phyloP scores from a whole-genome alignment of 306 rosid species.

The Geum urbanum region DNA sequence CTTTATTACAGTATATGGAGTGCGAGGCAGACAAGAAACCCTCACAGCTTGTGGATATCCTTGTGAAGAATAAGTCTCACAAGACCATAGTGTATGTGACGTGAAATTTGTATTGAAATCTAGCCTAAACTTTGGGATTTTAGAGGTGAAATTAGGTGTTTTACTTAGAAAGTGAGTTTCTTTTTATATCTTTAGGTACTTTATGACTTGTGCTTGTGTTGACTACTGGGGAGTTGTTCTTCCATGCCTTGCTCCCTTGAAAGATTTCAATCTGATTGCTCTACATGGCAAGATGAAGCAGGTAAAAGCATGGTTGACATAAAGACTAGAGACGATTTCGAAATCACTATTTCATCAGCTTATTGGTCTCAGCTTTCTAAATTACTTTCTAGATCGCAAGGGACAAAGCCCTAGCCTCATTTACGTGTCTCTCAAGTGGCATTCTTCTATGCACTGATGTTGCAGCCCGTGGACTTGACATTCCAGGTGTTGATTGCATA shows the following conservation, averaged over 20 bases:
- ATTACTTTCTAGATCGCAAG: constrained; percentile 50
- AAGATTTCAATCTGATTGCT: constrained; percentile 63
- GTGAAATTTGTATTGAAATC: neutral
- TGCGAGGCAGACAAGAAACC: constrained; percentile 83
- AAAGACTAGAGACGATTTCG: constrained; percentile 2
- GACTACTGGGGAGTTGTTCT: constrained; percentile 94
- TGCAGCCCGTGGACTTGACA: constrained; percentile 97
- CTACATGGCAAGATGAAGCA: constrained; percentile 95
- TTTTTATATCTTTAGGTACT: constrained; percentile 56
- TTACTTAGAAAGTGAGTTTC: constrained; percentile 16
- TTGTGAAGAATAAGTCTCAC: constrained; percentile 54
- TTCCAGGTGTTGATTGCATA: constrained; percentile 91
- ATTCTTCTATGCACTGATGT: constrained; percentile 93
- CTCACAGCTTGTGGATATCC: constrained; percentile 77
- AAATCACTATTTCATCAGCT: constrained; percentile 22
- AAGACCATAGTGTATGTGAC: constrained; percentile 74
- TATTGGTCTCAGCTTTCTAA: neutral
- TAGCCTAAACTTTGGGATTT: neutral
- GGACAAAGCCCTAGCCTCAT: constrained; percentile 81
- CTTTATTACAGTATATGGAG: constrained; percentile 62
- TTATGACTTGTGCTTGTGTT: constrained; percentile 96
- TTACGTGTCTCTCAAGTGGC: constrained; percentile 78
- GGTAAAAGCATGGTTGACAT: constrained; percentile 35
- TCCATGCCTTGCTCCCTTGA: constrained; percentile 56
- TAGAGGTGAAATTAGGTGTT: neutral